Base-by-base conservation (phyloP, 257 asterid genomes). In the Solanum appendiculatum region DNA sequence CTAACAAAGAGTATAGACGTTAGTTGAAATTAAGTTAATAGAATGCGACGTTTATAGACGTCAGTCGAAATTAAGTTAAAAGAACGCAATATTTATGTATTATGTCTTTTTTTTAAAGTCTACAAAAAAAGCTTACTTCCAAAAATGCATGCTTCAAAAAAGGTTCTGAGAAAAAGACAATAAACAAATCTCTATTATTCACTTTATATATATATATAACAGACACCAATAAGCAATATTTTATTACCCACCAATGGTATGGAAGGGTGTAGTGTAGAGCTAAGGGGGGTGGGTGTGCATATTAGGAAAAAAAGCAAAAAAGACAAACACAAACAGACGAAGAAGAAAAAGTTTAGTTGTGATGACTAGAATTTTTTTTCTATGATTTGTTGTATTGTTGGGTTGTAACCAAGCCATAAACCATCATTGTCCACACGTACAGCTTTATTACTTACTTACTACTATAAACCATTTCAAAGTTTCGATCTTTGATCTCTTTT, bases 371-470 rank as follows among this genome's bases (percentile, higher is more conserved):
- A 29, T 51, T 6, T 8, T 14, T 29, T 31, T 87, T 88, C 86
- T 88, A 84, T 92, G 92, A 88, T 95, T 92, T 89, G 94, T 88
- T 91, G 85, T 90, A 75, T 90, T 93, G 93, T 89, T 89, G 91
- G 90, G 93, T 91, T 92, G 93, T 64, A 93, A 64, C 90, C 94
- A 89, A 72, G 89, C 94, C 85, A 91, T 92, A 93, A 29, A 91
- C 93, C 68, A 92, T 92, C 98, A 89, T 91, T 91, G 91, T 93
- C 94, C 88, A 88, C 91, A 64, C 91, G 72, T 86, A 90, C 91
- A 87, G 88, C 89, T 86, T 72, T 83, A 27, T 81, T 48, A 42
- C 60, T 70, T 81, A 13, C 74, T 85, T 54, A 58, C 87, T 91
- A 42, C 90, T 54, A 69, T 48, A 60, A 74, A 88, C 68, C 74